Evolutionary conservation across 2,329 filamentous ascomycete species (phyloP).

Genomic region (Penicillium expansum): DNA sequence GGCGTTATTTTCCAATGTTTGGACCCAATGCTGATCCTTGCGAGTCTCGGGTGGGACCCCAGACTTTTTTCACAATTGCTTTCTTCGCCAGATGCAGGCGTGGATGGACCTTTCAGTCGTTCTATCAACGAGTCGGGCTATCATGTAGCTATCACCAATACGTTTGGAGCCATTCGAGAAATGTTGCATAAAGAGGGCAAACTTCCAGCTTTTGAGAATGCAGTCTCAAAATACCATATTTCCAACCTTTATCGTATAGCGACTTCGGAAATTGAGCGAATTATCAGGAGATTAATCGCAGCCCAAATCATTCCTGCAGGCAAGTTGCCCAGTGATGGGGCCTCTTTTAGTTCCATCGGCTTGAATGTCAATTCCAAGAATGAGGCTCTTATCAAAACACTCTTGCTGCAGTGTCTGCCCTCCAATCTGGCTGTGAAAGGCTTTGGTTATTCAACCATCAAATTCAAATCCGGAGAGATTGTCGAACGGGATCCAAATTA

Average conservation of each 20-base stretch:
- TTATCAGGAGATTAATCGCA: background rate
- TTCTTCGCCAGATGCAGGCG: background rate
- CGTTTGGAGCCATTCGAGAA: conserved; percentile 29
- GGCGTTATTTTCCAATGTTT: conserved; percentile 53
- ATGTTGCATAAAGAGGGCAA: background rate
- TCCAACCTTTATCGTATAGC: background rate
- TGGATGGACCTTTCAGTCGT: background rate
- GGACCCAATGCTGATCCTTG: conserved; percentile 50
- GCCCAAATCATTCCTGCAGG: background rate
- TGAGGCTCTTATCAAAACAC: conserved; percentile 45
- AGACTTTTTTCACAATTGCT: conserved; percentile 23
- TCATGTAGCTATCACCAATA: conserved; percentile 47
- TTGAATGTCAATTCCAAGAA: conserved; percentile 49
- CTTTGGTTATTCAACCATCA: background rate
- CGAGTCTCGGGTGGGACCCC: conserved; percentile 34
- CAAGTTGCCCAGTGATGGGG: background rate
- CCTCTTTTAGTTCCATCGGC: conserved; percentile 28
- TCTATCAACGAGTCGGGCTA: conserved; percentile 39
- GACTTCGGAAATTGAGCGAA: background rate
- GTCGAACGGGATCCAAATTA: background rate
- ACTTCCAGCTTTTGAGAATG: background rate
- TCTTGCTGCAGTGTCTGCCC: conserved; percentile 46
- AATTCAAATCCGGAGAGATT: background rate
- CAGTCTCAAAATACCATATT: background rate
- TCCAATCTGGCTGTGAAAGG: conserved; percentile 44